Evolutionary conservation across 805 yeast genomes (phyloP).

Genomic region (Lipomyces lipofer): DNA sequence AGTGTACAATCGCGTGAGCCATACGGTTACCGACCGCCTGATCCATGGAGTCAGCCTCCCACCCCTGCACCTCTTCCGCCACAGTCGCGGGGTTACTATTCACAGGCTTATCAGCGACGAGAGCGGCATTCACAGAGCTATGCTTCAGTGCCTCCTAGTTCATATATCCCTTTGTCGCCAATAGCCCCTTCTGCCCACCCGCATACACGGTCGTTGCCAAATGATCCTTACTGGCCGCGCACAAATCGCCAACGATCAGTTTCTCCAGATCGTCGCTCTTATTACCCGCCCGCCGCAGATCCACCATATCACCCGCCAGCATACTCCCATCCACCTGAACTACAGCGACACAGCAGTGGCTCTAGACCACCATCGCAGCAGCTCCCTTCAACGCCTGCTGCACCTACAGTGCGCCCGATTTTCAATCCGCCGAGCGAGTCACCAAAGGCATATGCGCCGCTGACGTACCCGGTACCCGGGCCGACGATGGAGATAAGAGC

Average conservation of each 20-base stretch:
- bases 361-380: background rate
- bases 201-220: background rate
- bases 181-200: background rate
- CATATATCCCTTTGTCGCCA: conserved; percentile 1
- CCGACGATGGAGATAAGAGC: conserved; percentile 20
- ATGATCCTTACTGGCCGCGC: conserved; percentile 3
- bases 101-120: background rate
- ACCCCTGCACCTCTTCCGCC: background rate
- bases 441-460: conserved; percentile 31
- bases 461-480: conserved; percentile 31
- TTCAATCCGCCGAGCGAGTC: conserved; percentile 14
- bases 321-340: conserved; percentile 1
- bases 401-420: background rate
- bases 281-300: conserved; percentile 1
- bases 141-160: background rate
- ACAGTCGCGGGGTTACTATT: conserved; percentile 8
- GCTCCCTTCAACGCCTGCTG: background rate
- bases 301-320: conserved; percentile 3
- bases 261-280: conserved; percentile 23
- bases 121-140: background rate
- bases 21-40: background rate
- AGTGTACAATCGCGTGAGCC: conserved; percentile 15
- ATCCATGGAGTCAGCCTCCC: background rate
- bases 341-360: background rate
- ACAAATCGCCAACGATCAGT: conserved; percentile 21